phyloP scores from a whole-genome alignment of 164 flowering plant species.

The Brasenia schreberi region DNA sequence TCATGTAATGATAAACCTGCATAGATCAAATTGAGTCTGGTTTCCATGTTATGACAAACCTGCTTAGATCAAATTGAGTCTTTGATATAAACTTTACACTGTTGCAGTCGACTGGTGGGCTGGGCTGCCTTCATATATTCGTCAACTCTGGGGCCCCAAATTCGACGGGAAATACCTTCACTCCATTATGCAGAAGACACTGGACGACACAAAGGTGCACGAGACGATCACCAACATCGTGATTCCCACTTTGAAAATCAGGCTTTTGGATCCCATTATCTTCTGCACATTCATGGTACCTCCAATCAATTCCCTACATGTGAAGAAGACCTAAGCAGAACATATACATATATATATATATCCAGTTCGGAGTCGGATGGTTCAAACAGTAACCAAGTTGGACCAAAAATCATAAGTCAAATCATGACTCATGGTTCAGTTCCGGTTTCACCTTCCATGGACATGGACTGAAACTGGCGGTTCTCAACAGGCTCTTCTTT shows the following conservation, averaged over 20 bases:
- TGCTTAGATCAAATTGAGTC: neutral
- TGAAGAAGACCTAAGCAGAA: no score
- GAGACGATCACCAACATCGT: conserved; percentile 30
- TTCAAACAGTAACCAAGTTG: no score
- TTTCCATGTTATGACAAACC: neutral
- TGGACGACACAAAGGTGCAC: conserved; percentile 18
- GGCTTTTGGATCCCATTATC: conserved; percentile 25
- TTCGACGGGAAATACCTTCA: conserved; percentile 35
- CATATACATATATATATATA: no score
- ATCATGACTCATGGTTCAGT: no score
- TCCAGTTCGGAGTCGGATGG: no score
- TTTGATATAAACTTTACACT: no score
- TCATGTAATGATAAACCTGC: no score
- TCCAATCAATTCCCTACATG: neutral
- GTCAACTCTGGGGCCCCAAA: conserved; percentile 17
- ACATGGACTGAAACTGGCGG: no score
- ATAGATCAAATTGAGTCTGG: no score
- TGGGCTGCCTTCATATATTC: neutral
- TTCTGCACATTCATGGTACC: conserved; percentile 26
- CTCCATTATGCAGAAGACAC: neutral
- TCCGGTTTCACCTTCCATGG: no score
- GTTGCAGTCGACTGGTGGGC: neutral
- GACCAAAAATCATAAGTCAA: no score
- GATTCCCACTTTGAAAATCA: conserved; percentile 39
- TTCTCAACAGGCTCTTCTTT: no score